Percentiles rank a stretch among this genome's conserved stretches.
These are phyloP conservation scores for Adansonia gregorii DNA, from an alignment of 441 rosid genomes.

Conservation along the genomic window DNA sequence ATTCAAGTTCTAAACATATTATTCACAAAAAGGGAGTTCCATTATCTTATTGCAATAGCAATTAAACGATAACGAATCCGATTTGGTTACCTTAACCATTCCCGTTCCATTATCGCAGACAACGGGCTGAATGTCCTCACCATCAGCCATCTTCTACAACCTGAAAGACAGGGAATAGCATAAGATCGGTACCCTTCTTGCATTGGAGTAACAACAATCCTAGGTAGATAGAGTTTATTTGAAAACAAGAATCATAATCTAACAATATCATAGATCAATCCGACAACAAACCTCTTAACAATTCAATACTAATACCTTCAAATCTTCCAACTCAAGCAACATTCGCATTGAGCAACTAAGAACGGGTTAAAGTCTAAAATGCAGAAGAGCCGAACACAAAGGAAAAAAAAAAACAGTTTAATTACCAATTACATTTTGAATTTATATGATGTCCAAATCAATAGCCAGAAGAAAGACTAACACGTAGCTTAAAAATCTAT, in stretches of 20 bases:
- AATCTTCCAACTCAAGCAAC: not conserved
- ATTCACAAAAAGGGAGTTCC: not conserved
- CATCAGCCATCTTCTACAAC: constrained; percentile 38
- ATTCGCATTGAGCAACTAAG: not conserved
- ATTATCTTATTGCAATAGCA: not conserved
- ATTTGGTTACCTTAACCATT: constrained; percentile 37
- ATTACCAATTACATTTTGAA: too few relatives aligned
- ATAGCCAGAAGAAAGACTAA: too few relatives aligned
- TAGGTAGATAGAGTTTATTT: not conserved
- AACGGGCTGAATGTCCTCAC: constrained; percentile 41
- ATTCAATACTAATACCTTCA: not conserved
- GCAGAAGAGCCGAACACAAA: not conserved
- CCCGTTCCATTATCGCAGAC: constrained; percentile 46
- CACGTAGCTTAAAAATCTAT: too few relatives aligned
- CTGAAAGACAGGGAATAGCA: not conserved
- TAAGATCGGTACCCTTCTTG: not conserved
- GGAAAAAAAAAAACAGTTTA: not conserved
- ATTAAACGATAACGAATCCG: not conserved
- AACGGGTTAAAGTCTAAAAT: not conserved
- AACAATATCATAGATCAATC: not conserved
- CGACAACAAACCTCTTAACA: not conserved
- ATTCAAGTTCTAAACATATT: not conserved
- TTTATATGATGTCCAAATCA: too few relatives aligned
- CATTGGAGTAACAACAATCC: constrained; percentile 3
- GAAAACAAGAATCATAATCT: not conserved